phyloP scores from a whole-genome alignment of 1,284 basidiomycete genomes.

The Termitomyces sp. region DNA sequence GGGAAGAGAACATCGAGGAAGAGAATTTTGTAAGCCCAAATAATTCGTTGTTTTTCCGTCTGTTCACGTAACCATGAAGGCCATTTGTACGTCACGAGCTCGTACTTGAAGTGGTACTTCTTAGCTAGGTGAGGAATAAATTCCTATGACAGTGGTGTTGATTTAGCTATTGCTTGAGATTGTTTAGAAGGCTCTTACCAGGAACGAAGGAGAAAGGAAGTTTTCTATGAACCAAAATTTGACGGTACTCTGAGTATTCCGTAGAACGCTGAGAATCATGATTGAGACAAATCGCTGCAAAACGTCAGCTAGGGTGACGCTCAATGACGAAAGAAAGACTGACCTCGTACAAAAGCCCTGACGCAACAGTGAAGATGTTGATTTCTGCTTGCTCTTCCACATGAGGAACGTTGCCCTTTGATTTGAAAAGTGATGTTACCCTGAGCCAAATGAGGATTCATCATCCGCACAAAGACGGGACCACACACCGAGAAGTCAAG shows the following conservation, averaged over 20 bases:
- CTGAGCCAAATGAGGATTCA: constrained; percentile 26
- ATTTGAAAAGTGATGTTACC: constrained; percentile 49
- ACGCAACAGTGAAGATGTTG: constrained; percentile 98
- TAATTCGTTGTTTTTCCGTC: constrained; percentile 95
- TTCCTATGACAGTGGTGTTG: constrained; percentile 46
- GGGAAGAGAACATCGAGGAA: constrained; percentile 99
- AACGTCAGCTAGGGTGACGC: neutral
- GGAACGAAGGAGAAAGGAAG: constrained; percentile 96
- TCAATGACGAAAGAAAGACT: neutral
- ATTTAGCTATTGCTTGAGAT: neutral
- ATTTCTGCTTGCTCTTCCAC: constrained; percentile 71
- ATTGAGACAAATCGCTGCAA: constrained; percentile 90
- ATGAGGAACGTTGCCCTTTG: constrained; percentile 22
- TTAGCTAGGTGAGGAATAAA: constrained; percentile 91
- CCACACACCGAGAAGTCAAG: constrained; percentile 45
- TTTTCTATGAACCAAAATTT: constrained; percentile 99
- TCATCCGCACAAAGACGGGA: neutral
- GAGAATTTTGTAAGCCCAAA: constrained; percentile 99
- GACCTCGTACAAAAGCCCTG: constrained; percentile 93
- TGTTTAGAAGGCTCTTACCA: constrained; percentile 44
- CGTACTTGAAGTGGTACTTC: constrained; percentile 92
- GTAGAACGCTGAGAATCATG: constrained; percentile 95
- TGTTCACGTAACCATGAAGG: constrained; percentile 96
- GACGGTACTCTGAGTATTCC: constrained; percentile 88
- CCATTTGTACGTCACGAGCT: constrained; percentile 98